Evolutionary conservation across 1,139 yeast genomes (phyloP).

Genomic region (Eremothecium cymbalariae): DNA sequence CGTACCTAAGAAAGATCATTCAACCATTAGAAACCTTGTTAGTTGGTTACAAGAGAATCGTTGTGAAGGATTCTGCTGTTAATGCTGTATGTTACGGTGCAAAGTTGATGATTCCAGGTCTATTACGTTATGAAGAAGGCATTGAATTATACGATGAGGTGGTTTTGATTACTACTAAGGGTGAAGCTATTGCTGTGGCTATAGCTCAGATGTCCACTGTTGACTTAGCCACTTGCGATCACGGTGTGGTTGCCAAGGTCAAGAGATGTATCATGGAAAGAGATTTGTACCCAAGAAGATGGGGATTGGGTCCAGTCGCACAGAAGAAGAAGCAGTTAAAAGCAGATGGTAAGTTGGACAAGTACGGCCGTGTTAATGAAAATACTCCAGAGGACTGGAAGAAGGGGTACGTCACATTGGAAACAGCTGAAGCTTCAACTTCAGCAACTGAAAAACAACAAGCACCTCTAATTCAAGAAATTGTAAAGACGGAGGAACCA

Average conservation of each 20-base stretch:
- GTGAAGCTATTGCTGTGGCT: constrained; percentile 98
- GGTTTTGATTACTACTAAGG: constrained; percentile 95
- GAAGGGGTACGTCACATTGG: constrained; percentile 73
- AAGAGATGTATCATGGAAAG: constrained; percentile 99
- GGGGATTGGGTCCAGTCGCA: constrained; percentile 99
- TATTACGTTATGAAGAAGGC: constrained; percentile 94
- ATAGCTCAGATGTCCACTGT: constrained; percentile 99
- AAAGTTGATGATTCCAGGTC: constrained; percentile 96
- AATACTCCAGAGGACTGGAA: constrained; percentile 93
- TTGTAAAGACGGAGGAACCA: constrained; percentile 34
- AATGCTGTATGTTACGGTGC: constrained; percentile 99
- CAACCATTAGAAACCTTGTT: constrained; percentile 92
- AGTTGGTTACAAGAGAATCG: constrained; percentile 92
- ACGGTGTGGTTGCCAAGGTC: constrained; percentile 96
- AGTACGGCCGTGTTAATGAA: constrained; percentile 88
- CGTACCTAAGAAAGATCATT: constrained; percentile 86
- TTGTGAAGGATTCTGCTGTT: constrained; percentile 96
- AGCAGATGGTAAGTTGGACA: constrained; percentile 95
- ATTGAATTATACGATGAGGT: constrained; percentile 97
- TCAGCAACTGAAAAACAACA: constrained; percentile 26
- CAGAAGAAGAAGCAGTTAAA: constrained; percentile 97
- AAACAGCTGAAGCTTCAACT: constrained; percentile 43
- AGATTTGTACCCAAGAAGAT: constrained; percentile 97
- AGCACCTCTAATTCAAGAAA: constrained; percentile 33
- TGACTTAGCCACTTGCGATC: constrained; percentile 93